phyloP scores from a whole-genome alignment of 2,329 filamentous ascomycete genomes.

The Blastomyces parvus region DNA sequence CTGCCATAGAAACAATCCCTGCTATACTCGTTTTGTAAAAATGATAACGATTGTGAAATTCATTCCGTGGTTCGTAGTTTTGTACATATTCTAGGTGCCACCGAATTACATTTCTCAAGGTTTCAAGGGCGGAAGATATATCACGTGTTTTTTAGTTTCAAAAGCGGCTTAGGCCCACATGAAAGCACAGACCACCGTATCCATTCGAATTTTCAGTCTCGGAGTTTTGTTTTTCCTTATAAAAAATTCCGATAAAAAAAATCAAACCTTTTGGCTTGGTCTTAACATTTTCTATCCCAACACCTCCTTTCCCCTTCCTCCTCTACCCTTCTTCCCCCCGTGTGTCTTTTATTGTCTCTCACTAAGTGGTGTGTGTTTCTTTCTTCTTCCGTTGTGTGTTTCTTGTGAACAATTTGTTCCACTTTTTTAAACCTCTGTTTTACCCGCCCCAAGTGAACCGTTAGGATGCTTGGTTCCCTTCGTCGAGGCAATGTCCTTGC shows the following conservation, averaged over 20 bases:
- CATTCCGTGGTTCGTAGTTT: not conserved
- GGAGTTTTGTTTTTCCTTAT: conserved; percentile 5
- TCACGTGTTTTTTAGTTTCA: not conserved
- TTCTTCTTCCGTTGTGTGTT: not conserved
- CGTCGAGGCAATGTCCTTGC: conserved; percentile 30
- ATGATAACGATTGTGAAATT: not conserved
- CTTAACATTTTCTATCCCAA: not conserved
- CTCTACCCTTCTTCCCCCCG: not conserved
- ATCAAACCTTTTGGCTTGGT: not conserved
- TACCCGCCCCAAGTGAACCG: not conserved
- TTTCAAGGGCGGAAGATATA: not conserved
- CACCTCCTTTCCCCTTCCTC: conserved; percentile 6
- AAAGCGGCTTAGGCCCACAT: not conserved
- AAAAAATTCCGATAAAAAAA: conserved; percentile 1
- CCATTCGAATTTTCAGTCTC: conserved; percentile 6
- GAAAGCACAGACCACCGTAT: not conserved
- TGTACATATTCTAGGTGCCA: not conserved
- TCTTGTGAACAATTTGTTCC: not conserved
- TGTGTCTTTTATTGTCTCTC: conserved; percentile 3
- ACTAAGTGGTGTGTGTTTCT: not conserved
- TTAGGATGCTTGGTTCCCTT: conserved; percentile 31
- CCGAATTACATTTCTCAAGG: not conserved
- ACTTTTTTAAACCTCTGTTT: not conserved
- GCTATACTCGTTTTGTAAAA: not conserved
- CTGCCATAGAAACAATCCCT: not conserved